A percentile compares a stretch with the other conserved stretches of the same genome.
phyloP scores from a whole-genome alignment of 176 grass and related monocot genomes.

The Panicum miliaceum region DNA sequence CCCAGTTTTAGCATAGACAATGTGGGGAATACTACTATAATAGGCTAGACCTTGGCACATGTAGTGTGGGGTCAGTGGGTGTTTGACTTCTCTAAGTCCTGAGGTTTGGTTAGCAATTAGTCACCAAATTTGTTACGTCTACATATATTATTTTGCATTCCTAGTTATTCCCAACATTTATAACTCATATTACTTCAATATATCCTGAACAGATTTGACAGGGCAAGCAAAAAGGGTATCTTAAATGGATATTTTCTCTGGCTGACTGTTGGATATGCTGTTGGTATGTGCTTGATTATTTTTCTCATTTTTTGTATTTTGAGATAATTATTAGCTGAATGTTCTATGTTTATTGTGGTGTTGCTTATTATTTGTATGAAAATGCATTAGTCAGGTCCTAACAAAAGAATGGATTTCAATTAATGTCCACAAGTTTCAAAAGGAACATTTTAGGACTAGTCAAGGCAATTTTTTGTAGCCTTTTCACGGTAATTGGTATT shows the following conservation, averaged over 20 bases:
- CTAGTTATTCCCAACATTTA: neutral
- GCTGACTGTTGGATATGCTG: conserved; percentile 82
- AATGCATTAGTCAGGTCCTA: neutral
- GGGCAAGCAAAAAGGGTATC: conserved; percentile 70
- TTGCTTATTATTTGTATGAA: neutral
- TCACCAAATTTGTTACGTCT: neutral
- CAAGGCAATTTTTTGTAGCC: neutral
- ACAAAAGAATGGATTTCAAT: neutral
- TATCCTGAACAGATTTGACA: conserved; percentile 73
- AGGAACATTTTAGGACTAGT: neutral
- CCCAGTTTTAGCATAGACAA: conserved; percentile 11
- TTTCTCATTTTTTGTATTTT: neutral
- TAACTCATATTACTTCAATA: neutral
- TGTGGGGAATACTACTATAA: neutral
- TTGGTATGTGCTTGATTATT: conserved; percentile 58
- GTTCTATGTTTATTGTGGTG: neutral
- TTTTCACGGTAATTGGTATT: conserved; percentile 21
- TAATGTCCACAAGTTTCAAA: neutral
- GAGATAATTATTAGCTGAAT: neutral
- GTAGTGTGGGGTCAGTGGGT: neutral
- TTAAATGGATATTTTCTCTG: conserved; percentile 92
- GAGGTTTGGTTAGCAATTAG: neutral
- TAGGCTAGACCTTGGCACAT: neutral
- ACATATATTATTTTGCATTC: neutral
- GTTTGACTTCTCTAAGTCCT: conserved; percentile 1